Conservation (phyloP, 805 yeast species). For the Trichomonascus vanleenenianus region DNA sequence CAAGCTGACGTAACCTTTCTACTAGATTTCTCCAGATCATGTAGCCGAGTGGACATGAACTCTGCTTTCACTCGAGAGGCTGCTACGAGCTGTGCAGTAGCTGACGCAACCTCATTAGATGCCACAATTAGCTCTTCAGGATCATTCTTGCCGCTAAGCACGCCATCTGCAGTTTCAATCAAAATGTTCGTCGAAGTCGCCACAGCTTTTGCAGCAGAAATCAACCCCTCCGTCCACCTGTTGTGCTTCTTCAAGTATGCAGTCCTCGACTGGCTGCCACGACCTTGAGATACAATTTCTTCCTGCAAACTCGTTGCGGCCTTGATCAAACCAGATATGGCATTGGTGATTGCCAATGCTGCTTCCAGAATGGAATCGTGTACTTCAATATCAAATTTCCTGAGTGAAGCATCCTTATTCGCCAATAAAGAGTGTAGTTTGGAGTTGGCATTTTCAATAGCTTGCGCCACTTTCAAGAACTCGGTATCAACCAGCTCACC, state of each 20-base stretch:
- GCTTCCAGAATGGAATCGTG: conserved; percentile 72
- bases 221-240: conserved; percentile 90
- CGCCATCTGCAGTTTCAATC: conserved; percentile 82
- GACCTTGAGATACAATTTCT: conserved; percentile 69
- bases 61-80: conserved; percentile 83
- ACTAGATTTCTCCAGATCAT: conserved; percentile 59
- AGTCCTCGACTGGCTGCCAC: conserved; percentile 56
- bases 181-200: conserved; percentile 77
- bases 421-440: conserved; percentile 46
- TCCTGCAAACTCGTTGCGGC: conserved; percentile 76
- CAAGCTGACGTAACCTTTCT: conserved; percentile 70
- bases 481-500: conserved; percentile 68
- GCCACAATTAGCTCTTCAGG: conserved; percentile 85
- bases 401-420: conserved; percentile 42
- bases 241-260: conserved; percentile 81
- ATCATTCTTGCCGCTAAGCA: conserved; percentile 50
- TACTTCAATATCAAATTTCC: conserved; percentile 54
- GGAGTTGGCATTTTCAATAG: conserved; percentile 58
- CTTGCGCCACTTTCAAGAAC: conserved; percentile 61
- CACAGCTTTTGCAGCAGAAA: conserved; percentile 82
- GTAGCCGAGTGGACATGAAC: conserved; percentile 69
- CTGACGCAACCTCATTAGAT: conserved; percentile 84
- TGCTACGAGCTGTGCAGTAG: conserved; percentile 87
- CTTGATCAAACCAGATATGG: conserved; percentile 60
- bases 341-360: conserved; percentile 72